Base-by-base conservation (phyloP, 495 filamentous ascomycete genomes). In the Xylaria curta region DNA sequence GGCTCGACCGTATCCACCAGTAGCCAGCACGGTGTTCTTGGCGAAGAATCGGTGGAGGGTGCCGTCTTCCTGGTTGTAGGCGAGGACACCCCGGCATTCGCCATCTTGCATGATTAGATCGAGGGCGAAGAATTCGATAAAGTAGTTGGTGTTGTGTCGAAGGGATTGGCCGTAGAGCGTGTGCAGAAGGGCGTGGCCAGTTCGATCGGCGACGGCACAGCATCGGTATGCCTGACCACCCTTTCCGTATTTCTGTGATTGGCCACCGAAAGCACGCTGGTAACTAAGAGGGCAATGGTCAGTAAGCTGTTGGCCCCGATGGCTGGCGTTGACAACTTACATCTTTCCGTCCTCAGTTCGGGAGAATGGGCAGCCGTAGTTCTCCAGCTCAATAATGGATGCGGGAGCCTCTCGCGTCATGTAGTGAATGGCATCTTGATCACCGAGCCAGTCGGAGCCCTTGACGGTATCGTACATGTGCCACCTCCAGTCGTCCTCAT, bases 401-500 rank as follows among this genome's bases (percentile, higher is more conserved):
- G 90, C 89, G 31, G 95, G 94, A 26, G 95, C 95, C 83, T 98
- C 96, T 72, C 94, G 89, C 72, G 95, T 97, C 95, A 98, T 98
- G 85, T 98, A 98, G 83, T 98, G 95, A 79, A 98, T 98, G 63
- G 95, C 95, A 84, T 98, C 95, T 85, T 98, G 95, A 84, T 98
- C 95, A 81, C 95, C 95, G 42, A 98, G 89, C 95, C 95, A 98
- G 87, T 98, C 95, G 67, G 93, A 97, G 76, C 95, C 95, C 87
- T 98, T 98, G 72, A 98, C 95, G 59, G 95, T 98, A 83, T 98
- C 95, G 87, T 98, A 98, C 95, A 98, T 98, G 86, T 98, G 95
- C 95, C 95, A 98, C 83, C 95, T 91, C 95, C 95, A 98, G 86
- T 98, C 95, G 82, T 98, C 95, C 83, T 87, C 86, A 84, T 89